Conservation (phyloP, 768 basidiomycete genomes). For the Kwoniella shandongensis region DNA sequence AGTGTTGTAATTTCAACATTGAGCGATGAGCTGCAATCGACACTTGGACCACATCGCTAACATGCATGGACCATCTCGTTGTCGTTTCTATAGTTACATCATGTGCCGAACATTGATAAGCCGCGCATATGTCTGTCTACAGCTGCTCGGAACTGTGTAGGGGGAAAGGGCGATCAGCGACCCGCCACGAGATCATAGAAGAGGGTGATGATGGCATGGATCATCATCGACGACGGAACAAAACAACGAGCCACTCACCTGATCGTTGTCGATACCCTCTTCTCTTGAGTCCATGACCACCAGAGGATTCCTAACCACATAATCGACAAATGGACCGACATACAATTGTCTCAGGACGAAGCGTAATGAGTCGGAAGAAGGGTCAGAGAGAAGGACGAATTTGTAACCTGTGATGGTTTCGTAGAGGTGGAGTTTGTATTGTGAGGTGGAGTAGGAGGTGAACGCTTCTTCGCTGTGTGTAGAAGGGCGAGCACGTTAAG, state of each 20-base stretch:
- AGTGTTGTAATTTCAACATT: too few species aligned
- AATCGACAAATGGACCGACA: conserved; percentile 88
- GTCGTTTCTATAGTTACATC: too few species aligned
- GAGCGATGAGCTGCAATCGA: too few species aligned
- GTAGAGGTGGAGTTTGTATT: conserved; percentile 90
- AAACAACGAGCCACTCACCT: conserved; percentile 49
- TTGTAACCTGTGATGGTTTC: conserved; percentile 91
- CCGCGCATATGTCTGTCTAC: conserved; percentile 53
- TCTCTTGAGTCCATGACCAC: conserved; percentile 77
- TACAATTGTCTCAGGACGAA: conserved; percentile 84
- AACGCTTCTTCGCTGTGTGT: conserved; percentile 81
- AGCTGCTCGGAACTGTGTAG: conserved; percentile 46
- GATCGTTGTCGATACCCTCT: conserved; percentile 88
- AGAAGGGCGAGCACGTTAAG: not conserved
- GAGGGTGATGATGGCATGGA: not conserved
- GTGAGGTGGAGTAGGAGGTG: conserved; percentile 81
- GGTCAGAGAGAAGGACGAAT: conserved; percentile 90
- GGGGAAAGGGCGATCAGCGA: not conserved
- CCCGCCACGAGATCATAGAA: too few species aligned
- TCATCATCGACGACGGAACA: not conserved
- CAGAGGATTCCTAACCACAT: conserved; percentile 88
- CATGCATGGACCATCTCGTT: too few species aligned
- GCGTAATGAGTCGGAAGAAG: conserved; percentile 75
- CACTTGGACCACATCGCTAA: too few species aligned
- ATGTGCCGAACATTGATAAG: conserved; percentile 42